Conservation (phyloP, 345 rosid genomes). For the Noccaea bulbosa region DNA sequence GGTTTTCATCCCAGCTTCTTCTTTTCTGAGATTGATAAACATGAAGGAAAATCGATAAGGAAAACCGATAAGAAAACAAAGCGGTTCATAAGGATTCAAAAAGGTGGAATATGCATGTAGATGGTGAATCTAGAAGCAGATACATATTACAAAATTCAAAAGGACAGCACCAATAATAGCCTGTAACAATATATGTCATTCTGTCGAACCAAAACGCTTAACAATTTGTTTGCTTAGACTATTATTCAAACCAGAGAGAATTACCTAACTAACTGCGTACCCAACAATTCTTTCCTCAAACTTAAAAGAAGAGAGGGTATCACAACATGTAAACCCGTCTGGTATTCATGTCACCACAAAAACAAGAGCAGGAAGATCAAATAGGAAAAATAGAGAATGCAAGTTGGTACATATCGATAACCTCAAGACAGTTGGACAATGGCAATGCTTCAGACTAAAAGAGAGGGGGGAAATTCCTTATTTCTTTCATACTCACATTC, state of each 20-base stretch:
- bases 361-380: constrained; percentile 18
- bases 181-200: constrained; percentile 16
- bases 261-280: constrained; percentile 2
- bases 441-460: constrained; percentile 25
- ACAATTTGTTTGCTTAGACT: constrained; percentile 26
- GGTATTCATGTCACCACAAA: constrained; percentile 20
- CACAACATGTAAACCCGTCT: constrained; percentile 24
- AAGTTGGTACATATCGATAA: constrained; percentile 18
- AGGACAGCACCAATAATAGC: constrained; percentile 6
- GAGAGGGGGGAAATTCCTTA: neutral
- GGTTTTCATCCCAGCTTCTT: constrained; percentile 94
- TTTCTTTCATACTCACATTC: constrained; percentile 63
- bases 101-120: constrained; percentile 22
- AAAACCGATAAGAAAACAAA: constrained; percentile 17
- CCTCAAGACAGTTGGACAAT: constrained; percentile 2
- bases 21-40: constrained; percentile 63
- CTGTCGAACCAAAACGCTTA: constrained; percentile 17
- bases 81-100: constrained; percentile 10
- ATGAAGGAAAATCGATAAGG: constrained; percentile 12
- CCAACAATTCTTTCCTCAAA: constrained; percentile 13
- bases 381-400: constrained; percentile 20
- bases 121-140: constrained; percentile 27
- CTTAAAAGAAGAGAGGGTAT: neutral
- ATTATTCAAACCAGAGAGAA: constrained; percentile 24
- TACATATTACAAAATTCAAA: constrained; percentile 11